Percentiles rank a stretch among this genome's conserved stretches.
These are phyloP conservation scores for Podospora australis DNA, from an alignment of 495 filamentous ascomycete species.

Conservation along the genomic window DNA sequence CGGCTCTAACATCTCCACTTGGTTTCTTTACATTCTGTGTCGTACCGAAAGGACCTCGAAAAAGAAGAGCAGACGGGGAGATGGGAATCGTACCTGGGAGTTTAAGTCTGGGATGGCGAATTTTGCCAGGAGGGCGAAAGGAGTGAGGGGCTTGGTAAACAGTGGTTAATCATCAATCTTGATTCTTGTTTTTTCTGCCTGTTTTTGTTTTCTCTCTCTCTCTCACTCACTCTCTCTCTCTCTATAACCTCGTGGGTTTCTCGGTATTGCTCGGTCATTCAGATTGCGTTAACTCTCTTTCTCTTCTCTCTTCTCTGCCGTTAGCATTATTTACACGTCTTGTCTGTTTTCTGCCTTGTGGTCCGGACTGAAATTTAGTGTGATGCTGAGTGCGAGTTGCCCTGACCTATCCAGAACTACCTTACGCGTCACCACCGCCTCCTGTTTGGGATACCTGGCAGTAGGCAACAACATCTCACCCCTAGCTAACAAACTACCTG, in stretches of 20 bases:
- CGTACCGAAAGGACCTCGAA: no score
- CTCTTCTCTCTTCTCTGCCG: not conserved
- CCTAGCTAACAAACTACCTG: no score
- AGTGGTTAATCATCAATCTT: conserved; percentile 18
- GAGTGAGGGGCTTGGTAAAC: conserved; percentile 12
- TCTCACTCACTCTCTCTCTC: no score
- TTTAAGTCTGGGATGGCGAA: conserved; percentile 2
- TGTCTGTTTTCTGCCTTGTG: not conserved
- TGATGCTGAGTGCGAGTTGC: not conserved
- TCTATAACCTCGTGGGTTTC: not conserved
- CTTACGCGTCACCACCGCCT: no score
- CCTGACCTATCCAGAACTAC: no score
- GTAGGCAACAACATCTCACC: no score
- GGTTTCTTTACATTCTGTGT: conserved; percentile 12
- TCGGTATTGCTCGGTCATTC: no score
- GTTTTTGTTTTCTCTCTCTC: not conserved
- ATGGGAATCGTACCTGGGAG: no score
- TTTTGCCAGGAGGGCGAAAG: not conserved
- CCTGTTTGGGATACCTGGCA: no score
- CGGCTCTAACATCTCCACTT: not conserved
- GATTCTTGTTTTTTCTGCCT: conserved; percentile 7
- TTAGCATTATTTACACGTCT: not conserved
- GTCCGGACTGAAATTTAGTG: not conserved
- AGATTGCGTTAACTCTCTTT: no score
- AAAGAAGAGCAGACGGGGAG: no score